Conservation (phyloP, 2,329 filamentous ascomycete species). For the Aureobasidium lini region DNA sequence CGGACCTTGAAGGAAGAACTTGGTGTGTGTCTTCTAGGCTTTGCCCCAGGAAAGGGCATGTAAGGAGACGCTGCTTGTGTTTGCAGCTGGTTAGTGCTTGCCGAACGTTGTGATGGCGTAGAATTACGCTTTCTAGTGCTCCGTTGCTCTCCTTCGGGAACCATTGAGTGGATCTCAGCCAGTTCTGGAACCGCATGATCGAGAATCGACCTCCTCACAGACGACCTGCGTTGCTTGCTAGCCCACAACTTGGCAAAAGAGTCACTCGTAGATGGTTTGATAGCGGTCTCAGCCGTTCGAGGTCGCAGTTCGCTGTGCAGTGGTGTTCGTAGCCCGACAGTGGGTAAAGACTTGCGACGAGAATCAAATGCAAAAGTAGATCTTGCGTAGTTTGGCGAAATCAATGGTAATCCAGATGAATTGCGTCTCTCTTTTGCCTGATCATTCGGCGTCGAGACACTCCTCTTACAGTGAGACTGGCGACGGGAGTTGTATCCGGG, state of each 20-base stretch:
- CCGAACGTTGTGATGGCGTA: not conserved
- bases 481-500: not conserved
- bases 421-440: not conserved
- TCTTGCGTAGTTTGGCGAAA: slow-evolving; percentile 25
- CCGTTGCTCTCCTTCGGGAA: not conserved
- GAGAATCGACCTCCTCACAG: not conserved
- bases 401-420: not conserved
- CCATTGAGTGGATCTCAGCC: not conserved
- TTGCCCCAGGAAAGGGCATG: slow-evolving; percentile 1
- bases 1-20: not conserved
- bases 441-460: not conserved
- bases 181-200: not conserved
- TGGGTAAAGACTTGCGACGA: slow-evolving; percentile 27
- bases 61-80: not conserved
- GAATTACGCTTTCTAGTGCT: not conserved
- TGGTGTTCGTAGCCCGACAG: slow-evolving; percentile 17
- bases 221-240: slow-evolving; percentile 15
- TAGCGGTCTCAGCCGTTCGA: slow-evolving; percentile 25
- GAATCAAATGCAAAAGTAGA: slow-evolving; percentile 26
- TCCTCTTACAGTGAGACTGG: not conserved
- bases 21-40: slow-evolving; percentile 14
- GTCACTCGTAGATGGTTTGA: slow-evolving; percentile 19
- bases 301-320: slow-evolving; percentile 18
- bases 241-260: slow-evolving; percentile 20
- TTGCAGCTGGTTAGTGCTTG: not conserved